Percentiles rank a stretch among this genome's conserved stretches.
These are phyloP conservation scores for Penicillium atrosanguineum DNA, from an alignment of 495 filamentous ascomycete species.

Conservation along the genomic window DNA sequence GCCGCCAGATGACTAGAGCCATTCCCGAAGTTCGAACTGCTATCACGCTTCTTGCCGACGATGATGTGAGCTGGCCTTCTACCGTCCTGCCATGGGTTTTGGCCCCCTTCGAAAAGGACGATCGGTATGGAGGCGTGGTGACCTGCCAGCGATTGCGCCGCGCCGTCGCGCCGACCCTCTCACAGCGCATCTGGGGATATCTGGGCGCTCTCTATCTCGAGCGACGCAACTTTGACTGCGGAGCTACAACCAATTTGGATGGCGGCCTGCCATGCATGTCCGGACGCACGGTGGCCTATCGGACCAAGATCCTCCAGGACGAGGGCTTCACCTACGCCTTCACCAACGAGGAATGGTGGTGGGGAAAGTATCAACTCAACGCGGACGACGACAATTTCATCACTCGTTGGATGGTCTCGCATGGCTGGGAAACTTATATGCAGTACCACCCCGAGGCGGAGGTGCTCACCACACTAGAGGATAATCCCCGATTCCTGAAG, in stretches of 20 bases:
- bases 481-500: conserved; percentile 68
- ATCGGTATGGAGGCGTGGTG: conserved; percentile 73
- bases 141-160: conserved; percentile 78
- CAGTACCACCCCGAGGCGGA: conserved; percentile 73
- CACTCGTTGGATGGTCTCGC: conserved; percentile 73
- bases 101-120: conserved; percentile 74
- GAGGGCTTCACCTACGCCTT: conserved; percentile 70
- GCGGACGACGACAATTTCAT: conserved; percentile 85
- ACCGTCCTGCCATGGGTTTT: conserved; percentile 79
- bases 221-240: conserved; percentile 84
- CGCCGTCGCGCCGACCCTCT: conserved; percentile 52
- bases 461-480: conserved; percentile 73
- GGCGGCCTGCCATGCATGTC: conserved; percentile 87
- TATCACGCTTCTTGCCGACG: conserved; percentile 81
- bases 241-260: conserved; percentile 79
- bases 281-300: conserved; percentile 80
- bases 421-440: conserved; percentile 74
- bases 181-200: conserved; percentile 66
- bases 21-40: conserved; percentile 71
- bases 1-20: conserved; percentile 76
- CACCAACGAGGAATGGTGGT: conserved; percentile 67
- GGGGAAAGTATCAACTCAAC: conserved; percentile 68
- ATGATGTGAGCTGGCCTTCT: conserved; percentile 81
- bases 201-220: conserved; percentile 81
- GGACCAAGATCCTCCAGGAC: conserved; percentile 75